These are phyloP conservation scores for Cocos nucifera DNA, from an alignment of 176 grass and related monocot genomes.

Conservation along the genomic window DNA sequence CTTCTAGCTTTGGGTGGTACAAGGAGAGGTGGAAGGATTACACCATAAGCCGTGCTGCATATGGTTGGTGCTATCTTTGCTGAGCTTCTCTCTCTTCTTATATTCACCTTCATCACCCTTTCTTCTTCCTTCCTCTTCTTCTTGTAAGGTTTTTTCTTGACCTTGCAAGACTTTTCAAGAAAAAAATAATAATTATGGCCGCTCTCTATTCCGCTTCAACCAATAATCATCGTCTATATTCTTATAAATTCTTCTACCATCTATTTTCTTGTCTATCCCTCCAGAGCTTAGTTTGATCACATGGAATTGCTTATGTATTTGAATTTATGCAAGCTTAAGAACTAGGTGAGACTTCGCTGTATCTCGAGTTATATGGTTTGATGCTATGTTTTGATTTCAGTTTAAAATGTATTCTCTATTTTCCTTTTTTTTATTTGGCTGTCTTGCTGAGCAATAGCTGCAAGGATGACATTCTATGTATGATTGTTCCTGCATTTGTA, in stretches of 20 bases:
- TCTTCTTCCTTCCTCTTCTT: too few relatives aligned
- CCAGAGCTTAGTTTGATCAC: slow-evolving; percentile 27
- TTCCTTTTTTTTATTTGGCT: too few relatives aligned
- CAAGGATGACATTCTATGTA: too few relatives aligned
- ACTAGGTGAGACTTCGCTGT: neutral
- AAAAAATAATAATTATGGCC: neutral
- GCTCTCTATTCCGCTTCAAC: neutral
- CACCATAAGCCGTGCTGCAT: neutral
- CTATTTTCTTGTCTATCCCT: slow-evolving; percentile 26
- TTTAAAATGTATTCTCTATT: too few relatives aligned
- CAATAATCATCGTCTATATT: neutral
- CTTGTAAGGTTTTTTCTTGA: slow-evolving; percentile 17
- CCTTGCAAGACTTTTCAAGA: slow-evolving; percentile 38
- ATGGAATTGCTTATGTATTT: too few relatives aligned
- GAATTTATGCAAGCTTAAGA: neutral
- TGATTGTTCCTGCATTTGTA: too few relatives aligned
- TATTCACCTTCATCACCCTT: neutral
- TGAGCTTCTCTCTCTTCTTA: neutral
- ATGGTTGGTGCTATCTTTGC: slow-evolving; percentile 11
- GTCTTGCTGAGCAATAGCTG: too few relatives aligned
- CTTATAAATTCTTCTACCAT: neutral
- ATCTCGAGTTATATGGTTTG: neutral
- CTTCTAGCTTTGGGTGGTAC: neutral
- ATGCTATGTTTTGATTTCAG: too few relatives aligned
- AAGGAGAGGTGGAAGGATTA: neutral